A percentile compares a stretch with the other conserved stretches of the same genome.
These are phyloP conservation scores for Mycena alexandri DNA, from an alignment of 768 basidiomycete genomes.

Conservation along the genomic window DNA sequence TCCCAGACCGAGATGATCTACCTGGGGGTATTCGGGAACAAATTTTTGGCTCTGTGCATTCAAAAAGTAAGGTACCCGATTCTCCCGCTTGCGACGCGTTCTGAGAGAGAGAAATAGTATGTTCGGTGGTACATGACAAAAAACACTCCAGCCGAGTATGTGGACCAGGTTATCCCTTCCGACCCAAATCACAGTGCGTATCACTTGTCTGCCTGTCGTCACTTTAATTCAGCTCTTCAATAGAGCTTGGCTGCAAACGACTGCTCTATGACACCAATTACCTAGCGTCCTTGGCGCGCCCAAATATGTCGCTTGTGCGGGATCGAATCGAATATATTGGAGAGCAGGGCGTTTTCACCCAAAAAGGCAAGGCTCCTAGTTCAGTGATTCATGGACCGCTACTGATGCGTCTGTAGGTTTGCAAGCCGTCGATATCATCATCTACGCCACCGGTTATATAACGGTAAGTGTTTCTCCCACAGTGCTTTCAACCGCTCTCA, in stretches of 20 bases:
- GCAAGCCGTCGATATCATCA: conserved; percentile 46
- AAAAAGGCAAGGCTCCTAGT: no score
- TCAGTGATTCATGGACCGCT: no score
- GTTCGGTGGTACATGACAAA: conserved; percentile 14
- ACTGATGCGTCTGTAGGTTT: no score
- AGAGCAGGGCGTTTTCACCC: conserved; percentile 63
- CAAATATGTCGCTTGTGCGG: conserved; percentile 67
- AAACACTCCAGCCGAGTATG: conserved; percentile 1
- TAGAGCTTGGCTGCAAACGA: conserved; percentile 74
- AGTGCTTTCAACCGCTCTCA: background rate
- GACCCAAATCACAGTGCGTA: conserved; percentile 54
- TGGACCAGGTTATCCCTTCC: conserved; percentile 20
- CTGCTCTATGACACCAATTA: conserved; percentile 73
- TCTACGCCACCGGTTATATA: conserved; percentile 14
- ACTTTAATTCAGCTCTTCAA: background rate
- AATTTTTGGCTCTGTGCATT: background rate
- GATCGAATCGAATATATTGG: conserved; percentile 62
- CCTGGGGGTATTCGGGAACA: conserved; percentile 23
- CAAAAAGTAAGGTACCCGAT: conserved; percentile 17
- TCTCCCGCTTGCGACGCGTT: conserved; percentile 41
- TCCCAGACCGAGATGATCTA: conserved; percentile 28
- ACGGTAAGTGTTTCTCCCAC: background rate
- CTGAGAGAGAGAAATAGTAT: conserved; percentile 24
- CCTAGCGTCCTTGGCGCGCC: conserved; percentile 61
- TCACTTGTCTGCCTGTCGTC: background rate